phyloP scores from a whole-genome alignment of 176 grass and related monocot genomes.

The Carex parvula region DNA sequence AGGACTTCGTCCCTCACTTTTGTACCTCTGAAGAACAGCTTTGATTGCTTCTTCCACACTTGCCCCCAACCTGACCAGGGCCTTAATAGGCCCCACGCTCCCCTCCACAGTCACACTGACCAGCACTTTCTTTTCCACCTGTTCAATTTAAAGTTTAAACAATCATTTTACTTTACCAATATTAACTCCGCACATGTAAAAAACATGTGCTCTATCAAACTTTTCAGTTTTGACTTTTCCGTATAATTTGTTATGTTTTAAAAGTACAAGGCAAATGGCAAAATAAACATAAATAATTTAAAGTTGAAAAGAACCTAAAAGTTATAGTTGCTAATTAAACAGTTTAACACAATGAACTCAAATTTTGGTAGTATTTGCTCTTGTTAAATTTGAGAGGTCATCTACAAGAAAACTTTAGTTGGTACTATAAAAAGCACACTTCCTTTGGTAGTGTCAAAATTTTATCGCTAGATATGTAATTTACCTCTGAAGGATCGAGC shows the following conservation, averaged over 20 bases:
- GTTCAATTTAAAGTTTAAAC: background rate
- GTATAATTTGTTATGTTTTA: background rate
- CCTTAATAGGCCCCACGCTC: slow-evolving; percentile 68
- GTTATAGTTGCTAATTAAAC: too few relatives aligned
- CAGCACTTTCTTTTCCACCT: slow-evolving; percentile 63
- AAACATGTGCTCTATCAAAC: background rate
- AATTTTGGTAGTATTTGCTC: background rate
- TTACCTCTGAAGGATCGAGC: slow-evolving; percentile 24
- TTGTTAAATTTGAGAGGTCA: background rate
- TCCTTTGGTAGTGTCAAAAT: background rate
- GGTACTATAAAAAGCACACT: background rate
- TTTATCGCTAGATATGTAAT: background rate
- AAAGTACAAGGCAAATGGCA: background rate
- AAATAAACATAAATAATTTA: background rate
- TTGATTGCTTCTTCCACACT: slow-evolving; percentile 68
- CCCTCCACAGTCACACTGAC: slow-evolving; percentile 85
- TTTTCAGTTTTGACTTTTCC: background rate
- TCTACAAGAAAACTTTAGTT: background rate
- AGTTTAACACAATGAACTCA: too few relatives aligned
- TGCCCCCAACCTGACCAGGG: slow-evolving; percentile 53
- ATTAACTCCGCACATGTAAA: background rate
- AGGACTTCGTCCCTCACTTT: slow-evolving; percentile 62
- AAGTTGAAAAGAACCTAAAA: background rate
- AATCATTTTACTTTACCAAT: background rate
- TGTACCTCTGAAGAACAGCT: slow-evolving; percentile 57